Base-by-base conservation (phyloP, 306 rosid species). In the Arachis hypogaea region DNA sequence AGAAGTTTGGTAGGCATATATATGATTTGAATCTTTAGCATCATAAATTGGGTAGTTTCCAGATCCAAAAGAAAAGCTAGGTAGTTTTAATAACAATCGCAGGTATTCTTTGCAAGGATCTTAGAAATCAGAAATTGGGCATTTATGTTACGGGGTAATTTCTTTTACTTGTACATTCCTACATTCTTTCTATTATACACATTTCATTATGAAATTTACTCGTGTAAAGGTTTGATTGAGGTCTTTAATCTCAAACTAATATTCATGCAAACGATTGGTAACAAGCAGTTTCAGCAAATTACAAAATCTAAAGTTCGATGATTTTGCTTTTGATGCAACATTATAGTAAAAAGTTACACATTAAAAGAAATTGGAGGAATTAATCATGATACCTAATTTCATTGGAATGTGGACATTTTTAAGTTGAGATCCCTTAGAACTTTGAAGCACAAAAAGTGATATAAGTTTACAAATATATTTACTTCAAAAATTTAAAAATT, bases 161-260 rank as follows among this genome's bases (percentile, higher is more conserved):
- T 81, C 66, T 12, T 76, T 78, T 71, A 81, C 81, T 63, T 84
- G 88, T 80, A 84, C 79, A 80, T 73, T 84, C 83, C 80, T 74
- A 74, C 82, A 85, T 81, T 81, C 91, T 75, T 80, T 87, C 83
- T 82, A 51, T 71, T 57, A 49, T 74, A 76, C 77, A 59, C 78
- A 81, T 77, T 80, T 54, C 73, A 33, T n/a, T 66, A 72, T 82
- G 83, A 80, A 76, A 71, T 78, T 70, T 41, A 30, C 69, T 55
- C 59, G 57, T 86, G 85, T 78, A 82, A 71, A 78, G 69, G 49
- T 77, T 81, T 83, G 75, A 75, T 71, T 60, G 49, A 74, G 66
- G 50, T 63, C 16, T 65, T 73, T 33, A 76, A 61, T 80, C 55
- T 41, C 65, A 54, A 61, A 6, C 18, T 63, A 43, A 36, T 9